Conservation (phyloP, 169 alveolate species). For the Eimeria maxima region DNA sequence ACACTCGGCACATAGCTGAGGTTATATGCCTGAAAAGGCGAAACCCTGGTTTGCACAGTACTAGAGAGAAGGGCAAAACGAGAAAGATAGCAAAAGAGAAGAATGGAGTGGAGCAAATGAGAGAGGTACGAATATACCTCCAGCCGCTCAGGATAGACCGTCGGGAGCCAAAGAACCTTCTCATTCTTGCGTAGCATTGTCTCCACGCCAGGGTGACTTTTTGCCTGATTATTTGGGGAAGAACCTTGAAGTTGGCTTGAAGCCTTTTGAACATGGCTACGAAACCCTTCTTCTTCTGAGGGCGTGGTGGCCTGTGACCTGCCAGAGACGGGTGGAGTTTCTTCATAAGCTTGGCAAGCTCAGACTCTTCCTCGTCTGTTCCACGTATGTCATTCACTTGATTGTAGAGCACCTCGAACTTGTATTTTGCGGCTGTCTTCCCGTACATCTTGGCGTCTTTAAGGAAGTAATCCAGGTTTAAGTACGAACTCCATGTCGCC, state of each 20-base stretch:
- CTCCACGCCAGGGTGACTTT: background rate
- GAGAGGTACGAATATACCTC: background rate
- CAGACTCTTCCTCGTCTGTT: slow-evolving; percentile 33
- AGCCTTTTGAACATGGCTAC: background rate
- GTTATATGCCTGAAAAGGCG: background rate
- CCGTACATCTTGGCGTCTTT: slow-evolving; percentile 39
- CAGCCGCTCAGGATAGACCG: background rate
- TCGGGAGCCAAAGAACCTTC: slow-evolving; percentile 36
- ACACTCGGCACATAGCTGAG: background rate
- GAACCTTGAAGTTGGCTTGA: background rate
- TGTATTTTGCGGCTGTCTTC: slow-evolving; percentile 57
- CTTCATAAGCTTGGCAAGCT: slow-evolving; percentile 44
- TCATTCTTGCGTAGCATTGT: slow-evolving; percentile 31
- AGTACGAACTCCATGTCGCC: slow-evolving; percentile 35
- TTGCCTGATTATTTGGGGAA: background rate
- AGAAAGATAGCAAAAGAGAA: background rate
- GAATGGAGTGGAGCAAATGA: background rate
- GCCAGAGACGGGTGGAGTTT: slow-evolving; percentile 56
- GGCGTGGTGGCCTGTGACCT: slow-evolving; percentile 65
- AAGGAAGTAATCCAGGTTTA: slow-evolving; percentile 40
- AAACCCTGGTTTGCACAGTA: background rate
- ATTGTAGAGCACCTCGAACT: slow-evolving; percentile 62
- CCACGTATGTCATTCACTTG: slow-evolving; percentile 56
- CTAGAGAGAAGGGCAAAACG: background rate
- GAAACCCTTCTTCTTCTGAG: slow-evolving; percentile 23